phyloP scores from a whole-genome alignment of 257 asterid genomes.

The Thymus quinquecostatus region DNA sequence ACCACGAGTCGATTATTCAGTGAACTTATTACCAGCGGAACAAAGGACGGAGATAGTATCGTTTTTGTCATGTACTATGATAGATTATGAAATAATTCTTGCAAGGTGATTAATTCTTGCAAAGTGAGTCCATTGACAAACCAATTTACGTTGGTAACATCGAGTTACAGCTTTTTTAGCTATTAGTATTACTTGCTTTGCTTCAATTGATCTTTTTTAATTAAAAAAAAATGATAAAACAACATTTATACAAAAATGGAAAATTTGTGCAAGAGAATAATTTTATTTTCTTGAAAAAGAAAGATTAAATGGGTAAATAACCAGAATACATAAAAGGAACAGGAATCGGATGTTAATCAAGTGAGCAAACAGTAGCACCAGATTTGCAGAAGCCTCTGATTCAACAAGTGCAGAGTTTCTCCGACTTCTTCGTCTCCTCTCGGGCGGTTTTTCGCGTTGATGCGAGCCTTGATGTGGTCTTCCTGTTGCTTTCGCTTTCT shows the following conservation, averaged over 20 bases:
- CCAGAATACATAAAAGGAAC: background rate
- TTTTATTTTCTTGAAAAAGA: conserved; percentile 10
- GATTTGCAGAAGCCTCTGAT: background rate
- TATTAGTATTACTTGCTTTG: background rate
- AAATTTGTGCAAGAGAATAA: background rate
- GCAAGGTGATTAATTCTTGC: conserved; percentile 6
- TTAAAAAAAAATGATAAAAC: background rate
- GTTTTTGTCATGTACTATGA: conserved; percentile 6
- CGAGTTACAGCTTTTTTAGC: background rate
- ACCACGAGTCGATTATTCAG: no score
- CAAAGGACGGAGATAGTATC: background rate
- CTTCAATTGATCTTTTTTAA: background rate
- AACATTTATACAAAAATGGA: background rate
- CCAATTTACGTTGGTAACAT: background rate
- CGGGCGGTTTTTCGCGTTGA: background rate
- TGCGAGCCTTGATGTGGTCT: background rate
- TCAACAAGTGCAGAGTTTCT: background rate
- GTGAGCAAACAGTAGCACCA: background rate
- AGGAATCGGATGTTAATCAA: background rate
- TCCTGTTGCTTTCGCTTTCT: background rate
- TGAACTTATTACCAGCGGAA: no score
- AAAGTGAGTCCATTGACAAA: background rate
- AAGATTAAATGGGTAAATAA: conserved; percentile 17
- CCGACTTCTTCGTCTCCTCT: conserved; percentile 5
- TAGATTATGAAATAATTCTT: conserved; percentile 16